These are phyloP conservation scores for Leishmania tarentolae DNA, from an alignment of 208 protist genomes.

Conservation along the genomic window DNA sequence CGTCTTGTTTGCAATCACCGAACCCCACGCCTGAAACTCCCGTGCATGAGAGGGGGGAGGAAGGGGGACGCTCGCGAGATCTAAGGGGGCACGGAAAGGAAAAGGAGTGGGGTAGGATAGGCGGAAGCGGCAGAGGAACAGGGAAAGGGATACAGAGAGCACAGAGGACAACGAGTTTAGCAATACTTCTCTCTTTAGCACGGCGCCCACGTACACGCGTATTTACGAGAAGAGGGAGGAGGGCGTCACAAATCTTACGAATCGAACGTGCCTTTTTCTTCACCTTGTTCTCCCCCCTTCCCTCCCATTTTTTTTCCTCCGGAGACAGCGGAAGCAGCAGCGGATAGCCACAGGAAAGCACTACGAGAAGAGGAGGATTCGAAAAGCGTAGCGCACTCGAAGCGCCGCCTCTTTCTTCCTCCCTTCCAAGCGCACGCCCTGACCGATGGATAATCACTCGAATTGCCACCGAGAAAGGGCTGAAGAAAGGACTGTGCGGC, in stretches of 20 bases:
- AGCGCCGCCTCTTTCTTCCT: not conserved
- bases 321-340: not conserved
- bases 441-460: not conserved
- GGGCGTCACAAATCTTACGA: not conserved
- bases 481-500: not conserved
- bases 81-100: not conserved
- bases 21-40: not conserved
- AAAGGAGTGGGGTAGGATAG: not conserved
- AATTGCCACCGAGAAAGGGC: not conserved
- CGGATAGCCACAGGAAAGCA: not conserved
- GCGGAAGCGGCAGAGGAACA: not conserved
- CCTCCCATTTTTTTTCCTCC: not conserved
- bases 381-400: not conserved
- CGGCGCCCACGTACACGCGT: not conserved
- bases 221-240: not conserved
- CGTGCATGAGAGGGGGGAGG: not conserved
- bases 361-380: not conserved
- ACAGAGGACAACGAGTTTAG: not conserved
- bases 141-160: not conserved
- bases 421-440: not conserved
- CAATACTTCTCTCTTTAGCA: not conserved
- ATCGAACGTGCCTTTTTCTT: not conserved
- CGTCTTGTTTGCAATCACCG: not conserved
- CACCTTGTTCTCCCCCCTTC: not conserved
- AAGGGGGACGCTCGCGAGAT: not conserved